phyloP scores from a whole-genome alignment of 371 early-diverging fungal genomes.

The Umbelopsis sp. region DNA sequence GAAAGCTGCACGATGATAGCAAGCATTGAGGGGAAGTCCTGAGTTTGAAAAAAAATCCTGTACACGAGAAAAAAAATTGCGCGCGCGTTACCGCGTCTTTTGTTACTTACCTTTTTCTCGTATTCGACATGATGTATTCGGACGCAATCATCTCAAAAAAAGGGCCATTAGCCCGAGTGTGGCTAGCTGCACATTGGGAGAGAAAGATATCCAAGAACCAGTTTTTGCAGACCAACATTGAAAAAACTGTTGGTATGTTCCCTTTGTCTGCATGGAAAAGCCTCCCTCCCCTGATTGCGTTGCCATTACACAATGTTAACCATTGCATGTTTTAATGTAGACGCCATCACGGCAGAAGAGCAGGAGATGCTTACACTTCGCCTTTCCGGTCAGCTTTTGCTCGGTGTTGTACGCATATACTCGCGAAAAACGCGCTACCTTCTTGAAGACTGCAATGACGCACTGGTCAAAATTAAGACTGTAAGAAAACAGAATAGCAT shows the following conservation, averaged over 20 bases:
- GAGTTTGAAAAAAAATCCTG: background rate
- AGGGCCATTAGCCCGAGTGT: constrained; percentile 94
- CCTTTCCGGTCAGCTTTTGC: constrained; percentile 93
- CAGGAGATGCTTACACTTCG: constrained; percentile 89
- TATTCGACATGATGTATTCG: constrained; percentile 70
- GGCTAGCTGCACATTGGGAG: constrained; percentile 99
- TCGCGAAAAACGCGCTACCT: constrained; percentile 96
- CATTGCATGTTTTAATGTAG: constrained; percentile 37
- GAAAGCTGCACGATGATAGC: too few species aligned
- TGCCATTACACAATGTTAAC: too few species aligned
- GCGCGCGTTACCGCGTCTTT: constrained; percentile 13
- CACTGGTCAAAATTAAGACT: constrained; percentile 92
- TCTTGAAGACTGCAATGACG: constrained; percentile 97
- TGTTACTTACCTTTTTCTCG: background rate
- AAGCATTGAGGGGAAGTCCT: too few species aligned
- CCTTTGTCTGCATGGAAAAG: background rate
- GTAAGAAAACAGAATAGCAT: constrained; percentile 39
- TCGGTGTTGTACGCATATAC: constrained; percentile 96
- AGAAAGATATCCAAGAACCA: constrained; percentile 94
- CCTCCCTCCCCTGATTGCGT: too few species aligned
- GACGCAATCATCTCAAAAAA: constrained; percentile 81
- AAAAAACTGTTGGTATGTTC: constrained; percentile 78
- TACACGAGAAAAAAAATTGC: background rate
- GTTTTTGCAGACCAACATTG: constrained; percentile 88
- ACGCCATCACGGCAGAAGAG: constrained; percentile 83